Evolutionary conservation across 192 early-diverging fungal species (phyloP), one percentile per base, ranked within the genome.

Genomic region (Coemansia sp.): DNA sequence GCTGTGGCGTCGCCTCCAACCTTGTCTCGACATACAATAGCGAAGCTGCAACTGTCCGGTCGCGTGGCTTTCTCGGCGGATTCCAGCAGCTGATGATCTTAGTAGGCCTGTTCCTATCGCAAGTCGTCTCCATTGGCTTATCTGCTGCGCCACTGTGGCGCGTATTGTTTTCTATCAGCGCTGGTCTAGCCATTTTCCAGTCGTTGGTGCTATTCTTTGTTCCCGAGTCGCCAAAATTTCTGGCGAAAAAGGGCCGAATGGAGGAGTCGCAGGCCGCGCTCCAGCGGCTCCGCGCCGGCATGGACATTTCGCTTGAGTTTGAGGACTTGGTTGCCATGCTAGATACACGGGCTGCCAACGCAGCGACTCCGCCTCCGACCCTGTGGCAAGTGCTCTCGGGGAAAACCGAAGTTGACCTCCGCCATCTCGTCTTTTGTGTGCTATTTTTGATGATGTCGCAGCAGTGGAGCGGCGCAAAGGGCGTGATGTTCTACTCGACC

Each of bases 391-490:
- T 85, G 19, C 58, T 85, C 12, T 67, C 78, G 6, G 78, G 78
- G 17, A 74, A 69, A 29, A 84, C 81, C 3, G 72, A 69, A 14
- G 53, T 75, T 1, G 75, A 86, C 5, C 91, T 90, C 59, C 86
- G 89, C 27, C 85, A 85, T 17, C 88, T 91, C 0, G 84, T 93
- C 6, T 70, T 87, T 31, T 77, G 90, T 50, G 86, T 88, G 4
- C 45, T 94, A 2, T 82, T 92, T 17, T 60, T 95, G 6, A 93
- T 94, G 74, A 55, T 93, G 4, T 75, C 89, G 0, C 95, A 97
- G 75, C 95, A 97, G 77, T 89, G 94, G 68, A 92, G 90, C 39
- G 95, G 95, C 25, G 94, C 94, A 73, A 97, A 95, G 74, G 92
- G 91, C 10, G 93, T 94, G 10, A 90, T 94, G 62, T 94, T 89